Base-by-base conservation (phyloP, 1,284 basidiomycete species). In the Erythrobasidium hasegawianum region DNA sequence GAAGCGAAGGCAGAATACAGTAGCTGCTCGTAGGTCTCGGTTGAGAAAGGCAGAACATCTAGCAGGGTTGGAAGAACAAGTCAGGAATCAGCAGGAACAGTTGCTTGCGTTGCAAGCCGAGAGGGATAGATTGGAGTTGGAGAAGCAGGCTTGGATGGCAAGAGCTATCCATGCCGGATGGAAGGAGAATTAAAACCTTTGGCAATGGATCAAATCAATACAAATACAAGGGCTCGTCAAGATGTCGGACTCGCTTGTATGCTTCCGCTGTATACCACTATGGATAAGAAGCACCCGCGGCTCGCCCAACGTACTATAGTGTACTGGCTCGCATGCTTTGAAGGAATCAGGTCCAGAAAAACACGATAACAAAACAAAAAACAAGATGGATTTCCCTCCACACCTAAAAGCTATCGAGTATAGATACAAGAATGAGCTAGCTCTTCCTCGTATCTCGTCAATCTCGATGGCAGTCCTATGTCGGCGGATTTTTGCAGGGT, bases 1-100 rank as follows among this genome's bases (percentile, higher is more conserved):
- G 24, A 90, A 90, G 81, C 83, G 88, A 49, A 81, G 86, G 2
- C 85, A 87, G 76, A 90, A 90, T 76, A 90, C 88, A 1, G 76
- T 90, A 13, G 89, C 88, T 0, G 88, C 88, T 43, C 81, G 88
- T 8, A 82, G 86, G 61, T 85, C 83, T 71, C 81, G 88, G 7
- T 85, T 85, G 82, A 81, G 89, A 47, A 90, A 90, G 81, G 78
- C 88, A 26, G 84, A 87, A 79, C 83, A 88, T 71, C 83, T 87
- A 73, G 81, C 82, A 68, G 79, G 81, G 71, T 77, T 90, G 59
- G 84, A 88, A 80, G 76, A 79, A 9, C 76, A 74, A 40, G 74
- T 85, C 33, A 22, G 27, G 13, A 43, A 14, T 39, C 50, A 50
- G 29, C 41, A 52, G 24, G 58, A 68, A 40, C 26, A 57, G 33